phyloP scores from a whole-genome alignment of 2,329 filamentous ascomycete genomes.

The Claviceps quebecensis region DNA sequence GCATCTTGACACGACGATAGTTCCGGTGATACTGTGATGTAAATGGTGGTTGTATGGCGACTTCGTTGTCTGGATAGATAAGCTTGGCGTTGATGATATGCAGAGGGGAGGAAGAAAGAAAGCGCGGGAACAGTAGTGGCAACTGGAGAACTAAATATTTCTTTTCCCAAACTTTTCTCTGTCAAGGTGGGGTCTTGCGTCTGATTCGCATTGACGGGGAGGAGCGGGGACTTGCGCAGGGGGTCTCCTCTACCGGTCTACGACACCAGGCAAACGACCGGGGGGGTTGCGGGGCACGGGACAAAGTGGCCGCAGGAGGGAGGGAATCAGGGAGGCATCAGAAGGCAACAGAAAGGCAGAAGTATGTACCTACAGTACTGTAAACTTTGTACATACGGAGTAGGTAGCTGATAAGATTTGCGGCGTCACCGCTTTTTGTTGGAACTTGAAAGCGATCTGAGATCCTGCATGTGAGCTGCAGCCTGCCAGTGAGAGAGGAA shows the following conservation, averaged over 20 bases:
- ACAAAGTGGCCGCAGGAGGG: neutral
- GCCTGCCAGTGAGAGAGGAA: neutral
- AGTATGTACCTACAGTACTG: too few relatives aligned
- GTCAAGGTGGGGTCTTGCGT: slow-evolving; percentile 10
- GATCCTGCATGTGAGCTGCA: neutral
- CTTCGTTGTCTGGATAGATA: slow-evolving; percentile 47
- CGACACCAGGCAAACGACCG: slow-evolving; percentile 1
- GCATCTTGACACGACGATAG: slow-evolving; percentile 59
- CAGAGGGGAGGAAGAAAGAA: slow-evolving; percentile 14
- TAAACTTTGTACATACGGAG: too few relatives aligned
- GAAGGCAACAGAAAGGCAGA: too few relatives aligned
- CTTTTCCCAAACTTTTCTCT: slow-evolving; percentile 10
- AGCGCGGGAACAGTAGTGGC: slow-evolving; percentile 5
- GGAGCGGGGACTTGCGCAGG: neutral
- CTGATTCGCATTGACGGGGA: slow-evolving; percentile 9
- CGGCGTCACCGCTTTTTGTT: slow-evolving; percentile 3
- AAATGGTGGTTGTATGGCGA: slow-evolving; percentile 28
- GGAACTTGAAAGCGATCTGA: too few relatives aligned
- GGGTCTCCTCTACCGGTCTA: slow-evolving; percentile 1
- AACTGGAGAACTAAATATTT: slow-evolving; percentile 7
- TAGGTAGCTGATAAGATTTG: neutral
- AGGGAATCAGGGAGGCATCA: neutral
- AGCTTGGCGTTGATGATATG: slow-evolving; percentile 18
- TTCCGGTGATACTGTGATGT: slow-evolving; percentile 28
- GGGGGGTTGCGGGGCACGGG: neutral